phyloP scores from a whole-genome alignment of 257 asterid species.

The Ehretia macrophylla region DNA sequence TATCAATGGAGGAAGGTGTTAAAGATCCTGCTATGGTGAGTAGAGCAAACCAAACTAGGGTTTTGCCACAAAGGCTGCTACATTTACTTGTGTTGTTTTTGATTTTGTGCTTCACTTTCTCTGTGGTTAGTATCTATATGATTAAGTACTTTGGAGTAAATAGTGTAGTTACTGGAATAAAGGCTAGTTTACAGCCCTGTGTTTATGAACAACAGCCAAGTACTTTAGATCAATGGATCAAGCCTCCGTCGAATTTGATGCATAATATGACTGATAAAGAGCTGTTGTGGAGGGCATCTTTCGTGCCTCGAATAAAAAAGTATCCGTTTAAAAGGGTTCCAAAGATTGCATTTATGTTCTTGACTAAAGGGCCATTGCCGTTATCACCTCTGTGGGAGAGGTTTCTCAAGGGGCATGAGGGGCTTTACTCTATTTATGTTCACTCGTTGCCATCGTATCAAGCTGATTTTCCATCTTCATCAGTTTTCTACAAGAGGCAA shows the following conservation, averaged over 20 bases:
- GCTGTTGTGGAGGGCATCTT: constrained; percentile 48
- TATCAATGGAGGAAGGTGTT: constrained; percentile 33
- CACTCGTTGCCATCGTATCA: constrained; percentile 42
- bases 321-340: constrained; percentile 47
- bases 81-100: constrained; percentile 32
- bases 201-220: constrained; percentile 14
- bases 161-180: constrained; percentile 18
- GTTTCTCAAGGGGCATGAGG: constrained; percentile 38
- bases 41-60: constrained; percentile 35
- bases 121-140: constrained; percentile 38
- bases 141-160: constrained; percentile 30
- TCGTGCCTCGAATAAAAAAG: constrained; percentile 34
- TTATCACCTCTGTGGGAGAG: constrained; percentile 52
- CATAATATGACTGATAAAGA: constrained; percentile 44
- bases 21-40: constrained; percentile 27
- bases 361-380: constrained; percentile 56
- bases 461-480: constrained; percentile 29
- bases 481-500: constrained; percentile 42
- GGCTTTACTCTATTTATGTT: constrained; percentile 33
- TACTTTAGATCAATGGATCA: constrained; percentile 37
- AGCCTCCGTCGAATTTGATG: constrained; percentile 37
- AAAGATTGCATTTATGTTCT: constrained; percentile 50
- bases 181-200: constrained; percentile 33
- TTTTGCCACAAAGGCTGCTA: constrained; percentile 38
- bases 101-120: constrained; percentile 33